These are phyloP conservation scores for Golubevia pallescens DNA, from an alignment of 1,284 basidiomycete species.

Conservation along the genomic window DNA sequence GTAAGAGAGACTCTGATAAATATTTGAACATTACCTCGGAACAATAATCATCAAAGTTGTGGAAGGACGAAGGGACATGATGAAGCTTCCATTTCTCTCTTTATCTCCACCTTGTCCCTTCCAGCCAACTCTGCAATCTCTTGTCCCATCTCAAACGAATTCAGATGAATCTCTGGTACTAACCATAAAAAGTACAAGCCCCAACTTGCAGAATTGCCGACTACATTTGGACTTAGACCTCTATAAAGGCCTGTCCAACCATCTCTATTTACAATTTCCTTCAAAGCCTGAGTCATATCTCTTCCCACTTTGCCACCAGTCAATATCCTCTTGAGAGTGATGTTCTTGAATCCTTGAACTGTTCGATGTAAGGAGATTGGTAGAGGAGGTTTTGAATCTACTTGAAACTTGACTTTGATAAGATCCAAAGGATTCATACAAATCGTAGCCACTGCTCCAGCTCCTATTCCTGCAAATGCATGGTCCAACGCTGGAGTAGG, in stretches of 20 bases:
- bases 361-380: neutral
- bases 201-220: constrained; percentile 97
- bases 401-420: constrained; percentile 93
- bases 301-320: constrained; percentile 67
- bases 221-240: constrained; percentile 87
- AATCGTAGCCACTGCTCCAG: constrained; percentile 87
- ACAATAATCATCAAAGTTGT: too few species aligned
- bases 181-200: constrained; percentile 97
- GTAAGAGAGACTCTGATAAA: too few species aligned
- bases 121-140: too few species aligned
- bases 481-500: constrained; percentile 72
- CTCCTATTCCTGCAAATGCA: constrained; percentile 89
- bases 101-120: too few species aligned
- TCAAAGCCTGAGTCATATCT: constrained; percentile 77
- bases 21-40: too few species aligned
- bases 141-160: too few species aligned
- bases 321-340: neutral
- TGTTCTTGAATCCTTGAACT: neutral
- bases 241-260: constrained; percentile 89
- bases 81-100: too few species aligned
- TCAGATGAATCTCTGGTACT: too few species aligned
- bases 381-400: neutral
- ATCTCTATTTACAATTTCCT: constrained; percentile 75
- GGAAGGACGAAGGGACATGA: too few species aligned
- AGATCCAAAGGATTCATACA: constrained; percentile 98